These are phyloP conservation scores for Colletotrichum sansevieriae DNA, from an alignment of 2,329 filamentous ascomycete genomes.

Conservation along the genomic window DNA sequence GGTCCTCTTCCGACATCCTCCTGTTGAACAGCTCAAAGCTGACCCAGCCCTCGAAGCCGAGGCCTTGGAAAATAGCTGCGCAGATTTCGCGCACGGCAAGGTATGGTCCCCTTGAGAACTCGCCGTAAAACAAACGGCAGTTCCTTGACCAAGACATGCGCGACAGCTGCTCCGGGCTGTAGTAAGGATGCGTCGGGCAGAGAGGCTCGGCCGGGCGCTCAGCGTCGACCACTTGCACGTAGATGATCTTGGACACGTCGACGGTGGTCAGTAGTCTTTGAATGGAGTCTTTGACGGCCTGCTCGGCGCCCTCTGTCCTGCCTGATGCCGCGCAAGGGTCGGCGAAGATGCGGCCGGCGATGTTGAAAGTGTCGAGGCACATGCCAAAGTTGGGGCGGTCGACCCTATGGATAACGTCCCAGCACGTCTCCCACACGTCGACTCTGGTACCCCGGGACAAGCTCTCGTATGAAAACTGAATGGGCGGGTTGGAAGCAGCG, in stretches of 20 bases:
- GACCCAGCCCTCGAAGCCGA: conserved; percentile 78
- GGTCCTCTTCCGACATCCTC: conserved; percentile 65
- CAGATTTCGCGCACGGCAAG: conserved; percentile 74
- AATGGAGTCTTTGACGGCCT: conserved; percentile 67
- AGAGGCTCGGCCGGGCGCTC: conserved; percentile 73
- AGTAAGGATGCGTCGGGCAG: conserved; percentile 57
- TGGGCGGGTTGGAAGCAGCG: conserved; percentile 63
- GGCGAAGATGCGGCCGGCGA: conserved; percentile 77
- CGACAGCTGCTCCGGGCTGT: conserved; percentile 50
- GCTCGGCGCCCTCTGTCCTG: conserved; percentile 66
- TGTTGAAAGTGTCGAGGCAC: conserved; percentile 84
- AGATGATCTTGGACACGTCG: conserved; percentile 77
- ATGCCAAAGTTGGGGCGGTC: conserved; percentile 80
- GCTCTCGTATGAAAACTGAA: conserved; percentile 81
- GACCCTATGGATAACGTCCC: conserved; percentile 75
- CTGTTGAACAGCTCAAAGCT: conserved; percentile 79
- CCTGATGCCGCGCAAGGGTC: conserved; percentile 68
- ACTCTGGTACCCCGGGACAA: conserved; percentile 79
- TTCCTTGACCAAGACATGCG: conserved; percentile 86
- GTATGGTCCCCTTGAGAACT: conserved; percentile 73
- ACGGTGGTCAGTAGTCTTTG: conserved; percentile 65
- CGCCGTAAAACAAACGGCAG: conserved; percentile 70
- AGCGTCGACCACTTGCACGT: conserved; percentile 82
- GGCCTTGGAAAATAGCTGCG: conserved; percentile 70
- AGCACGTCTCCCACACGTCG: conserved; percentile 79